Percentiles rank a stretch among this genome's conserved stretches.
phyloP scores from a whole-genome alignment of 331 rosid genomes.

The Stylosanthes scabra region DNA sequence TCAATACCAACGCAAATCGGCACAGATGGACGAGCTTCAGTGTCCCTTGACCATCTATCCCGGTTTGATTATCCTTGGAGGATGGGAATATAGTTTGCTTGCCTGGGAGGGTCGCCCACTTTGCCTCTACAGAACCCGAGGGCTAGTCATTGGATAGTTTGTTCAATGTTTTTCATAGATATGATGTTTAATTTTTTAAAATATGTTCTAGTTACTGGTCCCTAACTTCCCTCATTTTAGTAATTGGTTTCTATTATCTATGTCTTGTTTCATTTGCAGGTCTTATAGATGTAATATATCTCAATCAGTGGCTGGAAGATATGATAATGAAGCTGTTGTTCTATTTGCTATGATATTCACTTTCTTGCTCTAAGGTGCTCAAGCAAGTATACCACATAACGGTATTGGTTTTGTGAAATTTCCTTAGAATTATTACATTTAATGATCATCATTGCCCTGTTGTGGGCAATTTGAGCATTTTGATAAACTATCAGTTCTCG shows the following conservation, averaged over 20 bases:
- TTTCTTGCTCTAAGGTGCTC: conserved; percentile 87
- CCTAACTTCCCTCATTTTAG: conserved; percentile 7
- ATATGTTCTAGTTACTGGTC: conserved; percentile 20
- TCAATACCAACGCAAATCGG: too few relatives aligned
- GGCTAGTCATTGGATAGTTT: too few relatives aligned
- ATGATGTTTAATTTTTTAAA: conserved; percentile 20
- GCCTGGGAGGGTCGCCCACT: too few relatives aligned
- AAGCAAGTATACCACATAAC: conserved; percentile 1
- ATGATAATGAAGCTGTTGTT: conserved; percentile 99
- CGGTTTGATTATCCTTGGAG: too few relatives aligned
- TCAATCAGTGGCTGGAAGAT: conserved; percentile 98
- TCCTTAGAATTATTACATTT: neutral
- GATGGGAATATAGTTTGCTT: too few relatives aligned
- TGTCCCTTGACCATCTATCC: neutral
- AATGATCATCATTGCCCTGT: conserved; percentile 10
- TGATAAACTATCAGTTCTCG: conserved; percentile 21
- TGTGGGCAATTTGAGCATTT: conserved; percentile 18
- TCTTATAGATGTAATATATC: conserved; percentile 73
- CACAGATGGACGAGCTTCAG: too few relatives aligned
- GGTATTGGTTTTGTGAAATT: conserved; percentile 14
- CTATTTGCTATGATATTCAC: conserved; percentile 97
- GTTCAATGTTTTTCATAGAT: too few relatives aligned
- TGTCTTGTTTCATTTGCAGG: conserved; percentile 53
- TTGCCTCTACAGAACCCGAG: too few relatives aligned
- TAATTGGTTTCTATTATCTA: conserved; percentile 3